Conservation (phyloP, 176 grass and related monocot genomes). For the Pontederia paniculata region DNA sequence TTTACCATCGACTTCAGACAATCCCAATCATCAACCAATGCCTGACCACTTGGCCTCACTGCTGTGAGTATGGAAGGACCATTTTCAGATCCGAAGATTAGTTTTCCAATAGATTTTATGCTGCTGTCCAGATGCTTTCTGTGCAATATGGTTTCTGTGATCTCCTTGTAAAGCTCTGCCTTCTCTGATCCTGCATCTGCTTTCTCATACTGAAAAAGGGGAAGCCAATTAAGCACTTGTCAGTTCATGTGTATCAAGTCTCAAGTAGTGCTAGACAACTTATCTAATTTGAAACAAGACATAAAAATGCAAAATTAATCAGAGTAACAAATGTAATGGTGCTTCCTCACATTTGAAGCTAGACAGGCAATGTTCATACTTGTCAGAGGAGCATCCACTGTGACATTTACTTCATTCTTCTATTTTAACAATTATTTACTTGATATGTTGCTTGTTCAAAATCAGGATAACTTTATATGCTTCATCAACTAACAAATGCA, state of each 20-base stretch:
- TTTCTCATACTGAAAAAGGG: constrained; percentile 54
- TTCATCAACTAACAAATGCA: background rate
- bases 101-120: constrained; percentile 48
- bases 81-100: constrained; percentile 57
- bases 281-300: no score
- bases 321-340: no score
- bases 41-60: constrained; percentile 35
- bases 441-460: no score
- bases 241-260: no score
- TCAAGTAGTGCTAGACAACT: no score
- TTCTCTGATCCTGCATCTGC: constrained; percentile 55
- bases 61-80: constrained; percentile 40
- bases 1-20: constrained; percentile 80
- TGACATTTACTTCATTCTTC: no score
- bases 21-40: constrained; percentile 76
- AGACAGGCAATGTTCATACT: no score
- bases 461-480: background rate
- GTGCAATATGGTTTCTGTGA: constrained; percentile 49
- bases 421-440: no score
- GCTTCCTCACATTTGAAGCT: no score
- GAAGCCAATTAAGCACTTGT: background rate
- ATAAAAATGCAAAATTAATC: no score
- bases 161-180: constrained; percentile 32
- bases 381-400: no score
- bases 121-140: constrained; percentile 76